phyloP scores from a whole-genome alignment of 1,139 yeast species.

The Taphrina confusa region DNA sequence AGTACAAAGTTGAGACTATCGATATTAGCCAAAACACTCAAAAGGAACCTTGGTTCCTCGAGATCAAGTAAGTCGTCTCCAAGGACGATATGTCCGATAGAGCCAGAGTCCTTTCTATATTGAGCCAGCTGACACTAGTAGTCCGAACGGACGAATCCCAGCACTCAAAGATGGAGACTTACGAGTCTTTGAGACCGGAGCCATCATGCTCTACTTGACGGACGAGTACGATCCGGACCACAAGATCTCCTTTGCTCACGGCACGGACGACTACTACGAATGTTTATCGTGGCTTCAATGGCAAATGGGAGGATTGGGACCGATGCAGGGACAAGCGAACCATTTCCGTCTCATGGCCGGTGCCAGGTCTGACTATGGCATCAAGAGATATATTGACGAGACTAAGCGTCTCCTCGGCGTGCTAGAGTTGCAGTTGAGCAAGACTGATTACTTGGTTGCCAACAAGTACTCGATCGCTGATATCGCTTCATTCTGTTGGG shows the following conservation, averaged over 20 bases:
- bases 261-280: slow-evolving; percentile 44
- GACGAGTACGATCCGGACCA: slow-evolving; percentile 56
- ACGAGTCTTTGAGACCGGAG: slow-evolving; percentile 58
- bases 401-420: slow-evolving; percentile 58
- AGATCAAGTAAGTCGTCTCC: slow-evolving; percentile 43
- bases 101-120: background rate
- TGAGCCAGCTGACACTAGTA: background rate
- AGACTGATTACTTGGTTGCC: slow-evolving; percentile 59
- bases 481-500: slow-evolving; percentile 52
- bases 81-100: background rate
- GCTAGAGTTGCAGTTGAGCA: slow-evolving; percentile 53
- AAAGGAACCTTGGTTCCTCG: slow-evolving; percentile 58
- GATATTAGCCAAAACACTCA: slow-evolving; percentile 48
- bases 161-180: slow-evolving; percentile 52
- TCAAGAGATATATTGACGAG: slow-evolving; percentile 56
- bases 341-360: slow-evolving; percentile 48
- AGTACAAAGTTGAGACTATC: slow-evolving; percentile 51
- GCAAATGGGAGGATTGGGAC: slow-evolving; percentile 63
- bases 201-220: slow-evolving; percentile 60
- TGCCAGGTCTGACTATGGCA: slow-evolving; percentile 56
- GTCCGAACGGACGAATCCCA: slow-evolving; percentile 61
- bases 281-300: slow-evolving; percentile 55
- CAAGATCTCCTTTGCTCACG: slow-evolving; percentile 53
- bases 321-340: slow-evolving; percentile 59
- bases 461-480: slow-evolving; percentile 60